phyloP scores from a whole-genome alignment of 179 eudicot genomes.

The Carnegiea gigantea region DNA sequence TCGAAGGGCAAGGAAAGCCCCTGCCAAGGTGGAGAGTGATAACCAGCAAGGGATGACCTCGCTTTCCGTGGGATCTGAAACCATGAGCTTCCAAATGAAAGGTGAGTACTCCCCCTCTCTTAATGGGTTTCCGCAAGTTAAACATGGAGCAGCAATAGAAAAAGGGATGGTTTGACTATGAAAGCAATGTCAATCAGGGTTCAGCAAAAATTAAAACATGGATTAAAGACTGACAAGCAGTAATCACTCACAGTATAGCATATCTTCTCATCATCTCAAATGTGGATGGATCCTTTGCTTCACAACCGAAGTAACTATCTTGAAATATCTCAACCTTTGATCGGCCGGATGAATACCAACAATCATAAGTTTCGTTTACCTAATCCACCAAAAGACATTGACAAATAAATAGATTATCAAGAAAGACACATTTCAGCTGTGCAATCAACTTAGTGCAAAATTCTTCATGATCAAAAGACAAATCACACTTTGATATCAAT shows the following conservation, averaged over 20 bases:
- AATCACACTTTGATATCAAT: not conserved
- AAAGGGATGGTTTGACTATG: not conserved
- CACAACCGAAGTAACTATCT: constrained; percentile 72
- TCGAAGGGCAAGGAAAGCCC: not conserved
- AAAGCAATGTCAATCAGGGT: not conserved
- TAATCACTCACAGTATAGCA: constrained; percentile 67
- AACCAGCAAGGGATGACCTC: not conserved
- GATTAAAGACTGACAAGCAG: not conserved
- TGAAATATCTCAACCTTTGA: constrained; percentile 72
- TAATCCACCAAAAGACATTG: constrained; percentile 22
- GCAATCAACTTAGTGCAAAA: not conserved
- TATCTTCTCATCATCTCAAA: constrained; percentile 84
- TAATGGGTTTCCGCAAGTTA: not conserved
- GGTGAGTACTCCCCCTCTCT: not conserved
- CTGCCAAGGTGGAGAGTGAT: no score
- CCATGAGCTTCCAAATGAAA: not conserved
- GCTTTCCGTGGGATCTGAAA: not conserved
- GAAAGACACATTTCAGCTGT: not conserved
- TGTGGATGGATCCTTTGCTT: constrained; percentile 69
- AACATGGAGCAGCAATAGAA: not conserved
- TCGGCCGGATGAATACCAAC: constrained; percentile 83
- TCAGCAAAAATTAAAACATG: not conserved
- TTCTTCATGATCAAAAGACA: not conserved
- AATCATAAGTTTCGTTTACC: constrained; percentile 95
- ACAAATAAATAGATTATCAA: constrained; percentile 13